Evolutionary conservation across 352 stramenopile species (phyloP).

Genomic region (Phytophthora sojae): DNA sequence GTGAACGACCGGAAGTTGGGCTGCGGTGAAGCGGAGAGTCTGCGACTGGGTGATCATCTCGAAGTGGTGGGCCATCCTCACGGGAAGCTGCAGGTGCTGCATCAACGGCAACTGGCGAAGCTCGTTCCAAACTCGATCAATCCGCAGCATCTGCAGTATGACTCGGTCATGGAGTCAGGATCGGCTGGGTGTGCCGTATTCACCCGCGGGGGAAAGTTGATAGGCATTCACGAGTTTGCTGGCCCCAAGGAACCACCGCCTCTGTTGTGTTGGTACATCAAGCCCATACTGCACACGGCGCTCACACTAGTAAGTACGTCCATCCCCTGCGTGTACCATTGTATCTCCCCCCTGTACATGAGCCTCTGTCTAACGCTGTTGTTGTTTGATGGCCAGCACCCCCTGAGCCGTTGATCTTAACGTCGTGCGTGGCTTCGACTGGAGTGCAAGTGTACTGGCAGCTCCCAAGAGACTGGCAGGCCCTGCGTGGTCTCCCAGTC

Average conservation of each 20-base stretch:
- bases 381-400: conserved; percentile 38
- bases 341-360: neutral
- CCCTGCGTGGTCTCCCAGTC: conserved; percentile 45
- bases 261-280: conserved; percentile 56
- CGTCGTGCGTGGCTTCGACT: conserved; percentile 49
- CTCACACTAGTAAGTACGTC: conserved; percentile 71
- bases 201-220: conserved; percentile 62
- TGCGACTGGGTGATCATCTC: conserved; percentile 36
- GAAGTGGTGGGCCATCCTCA: conserved; percentile 71
- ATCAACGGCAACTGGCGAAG: conserved; percentile 42
- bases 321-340: neutral
- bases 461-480: conserved; percentile 52
- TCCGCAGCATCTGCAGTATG: conserved; percentile 54
- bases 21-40: conserved; percentile 39
- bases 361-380: neutral
- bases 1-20: conserved; percentile 71
- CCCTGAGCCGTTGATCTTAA: conserved; percentile 64
- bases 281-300: conserved; percentile 56
- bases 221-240: conserved; percentile 58
- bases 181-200: conserved; percentile 54
- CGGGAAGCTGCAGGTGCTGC: conserved; percentile 62
- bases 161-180: conserved; percentile 52
- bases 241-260: conserved; percentile 47
- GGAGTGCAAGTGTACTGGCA: conserved; percentile 70
- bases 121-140: conserved; percentile 66